Conservation (phyloP, 805 yeast species). For the Candida hungchunana region DNA sequence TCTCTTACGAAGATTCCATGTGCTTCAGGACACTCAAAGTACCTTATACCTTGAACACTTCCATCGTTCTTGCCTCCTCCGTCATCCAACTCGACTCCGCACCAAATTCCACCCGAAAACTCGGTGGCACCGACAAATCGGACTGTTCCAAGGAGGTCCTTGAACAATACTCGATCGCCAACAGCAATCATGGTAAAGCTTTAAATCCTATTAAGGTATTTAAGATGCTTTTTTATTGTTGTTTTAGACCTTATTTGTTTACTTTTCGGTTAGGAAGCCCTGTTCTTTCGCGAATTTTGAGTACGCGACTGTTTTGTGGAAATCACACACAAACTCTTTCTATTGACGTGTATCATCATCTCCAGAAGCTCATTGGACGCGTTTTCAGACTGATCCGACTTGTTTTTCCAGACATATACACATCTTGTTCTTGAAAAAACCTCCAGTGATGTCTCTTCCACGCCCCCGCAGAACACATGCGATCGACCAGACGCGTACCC, state of each 20-base stretch:
- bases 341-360: too few relatives aligned
- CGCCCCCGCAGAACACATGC: conserved; percentile 14
- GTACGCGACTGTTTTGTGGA: too few relatives aligned
- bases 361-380: not conserved
- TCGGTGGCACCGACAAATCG: conserved; percentile 48
- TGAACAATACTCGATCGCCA: conserved; percentile 19
- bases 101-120: conserved; percentile 69
- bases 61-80: conserved; percentile 85
- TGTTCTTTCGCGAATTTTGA: too few relatives aligned
- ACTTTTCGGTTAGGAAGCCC: not conserved
- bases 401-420: not conserved
- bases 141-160: conserved; percentile 37
- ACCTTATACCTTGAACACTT: conserved; percentile 49
- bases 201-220: not conserved
- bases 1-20: conserved; percentile 50
- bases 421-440: too few relatives aligned
- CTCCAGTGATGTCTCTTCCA: conserved; percentile 14
- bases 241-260: not conserved
- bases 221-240: not conserved
- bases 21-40: conserved; percentile 56
- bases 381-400: not conserved
- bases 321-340: too few relatives aligned
- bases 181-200: conserved; percentile 9
- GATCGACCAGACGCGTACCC: conserved; percentile 17
- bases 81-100: conserved; percentile 74